These are phyloP conservation scores for Wallemia mellicola DNA, from an alignment of 1,284 basidiomycete genomes.

Conservation along the genomic window DNA sequence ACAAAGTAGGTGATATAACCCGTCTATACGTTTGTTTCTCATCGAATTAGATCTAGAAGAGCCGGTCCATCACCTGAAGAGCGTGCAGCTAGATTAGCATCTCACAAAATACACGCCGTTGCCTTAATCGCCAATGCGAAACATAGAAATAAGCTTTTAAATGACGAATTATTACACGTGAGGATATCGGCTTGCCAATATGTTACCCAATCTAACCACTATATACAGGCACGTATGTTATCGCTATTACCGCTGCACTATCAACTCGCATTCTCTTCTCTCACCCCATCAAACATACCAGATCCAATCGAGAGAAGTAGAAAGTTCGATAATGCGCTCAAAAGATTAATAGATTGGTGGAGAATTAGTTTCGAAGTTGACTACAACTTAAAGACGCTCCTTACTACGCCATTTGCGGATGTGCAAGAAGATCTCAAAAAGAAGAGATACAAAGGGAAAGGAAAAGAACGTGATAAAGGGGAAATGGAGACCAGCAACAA, in stretches of 20 bases:
- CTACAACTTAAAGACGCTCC: slow-evolving; percentile 12
- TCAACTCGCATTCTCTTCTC: slow-evolving; percentile 5
- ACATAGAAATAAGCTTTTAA: slow-evolving; percentile 55
- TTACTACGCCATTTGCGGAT: slow-evolving; percentile 19
- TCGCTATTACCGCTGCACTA: slow-evolving; percentile 17
- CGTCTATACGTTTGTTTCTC: slow-evolving; percentile 13
- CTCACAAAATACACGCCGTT: slow-evolving; percentile 64
- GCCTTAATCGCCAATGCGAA: slow-evolving; percentile 42
- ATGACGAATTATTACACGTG: slow-evolving; percentile 53
- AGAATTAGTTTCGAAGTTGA: background rate
- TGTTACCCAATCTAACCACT: slow-evolving; percentile 1
- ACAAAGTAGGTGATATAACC: slow-evolving; percentile 21
- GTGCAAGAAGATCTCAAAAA: slow-evolving; percentile 9
- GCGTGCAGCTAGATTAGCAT: slow-evolving; percentile 37
- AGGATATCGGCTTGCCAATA: slow-evolving; percentile 1
- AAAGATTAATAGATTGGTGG: slow-evolving; percentile 5
- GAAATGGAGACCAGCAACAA: too few species aligned
- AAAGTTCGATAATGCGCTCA: background rate
- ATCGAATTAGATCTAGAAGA: slow-evolving; percentile 1
- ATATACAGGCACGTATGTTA: slow-evolving; percentile 29
- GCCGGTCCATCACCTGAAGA: slow-evolving; percentile 19
- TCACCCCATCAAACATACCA: slow-evolving; percentile 3
- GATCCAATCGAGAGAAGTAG: slow-evolving; percentile 3
- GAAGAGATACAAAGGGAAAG: slow-evolving; percentile 7
- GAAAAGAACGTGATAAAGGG: slow-evolving; percentile 9